Conservation (phyloP, 768 basidiomycete species). For the Neoboletus subvelutipes region DNA sequence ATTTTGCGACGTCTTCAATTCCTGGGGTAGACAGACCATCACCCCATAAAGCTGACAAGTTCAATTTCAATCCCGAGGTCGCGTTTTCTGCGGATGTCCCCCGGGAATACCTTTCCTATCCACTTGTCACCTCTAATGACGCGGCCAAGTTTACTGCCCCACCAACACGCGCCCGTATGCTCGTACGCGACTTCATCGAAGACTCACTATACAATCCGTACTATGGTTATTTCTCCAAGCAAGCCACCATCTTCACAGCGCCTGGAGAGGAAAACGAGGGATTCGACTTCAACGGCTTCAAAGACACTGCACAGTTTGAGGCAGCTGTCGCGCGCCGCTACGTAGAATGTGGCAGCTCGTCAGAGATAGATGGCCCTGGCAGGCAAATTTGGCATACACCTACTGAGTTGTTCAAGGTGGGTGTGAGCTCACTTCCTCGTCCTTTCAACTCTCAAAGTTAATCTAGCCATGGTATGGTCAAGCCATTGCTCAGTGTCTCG, state of each 20-base stretch:
- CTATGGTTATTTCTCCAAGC: conserved; percentile 96
- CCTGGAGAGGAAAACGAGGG: conserved; percentile 39
- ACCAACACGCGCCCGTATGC: conserved; percentile 86
- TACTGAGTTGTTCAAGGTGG: conserved; percentile 93
- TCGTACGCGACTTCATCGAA: conserved; percentile 94
- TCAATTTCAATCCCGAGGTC: conserved; percentile 73
- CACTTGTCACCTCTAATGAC: conserved; percentile 68
- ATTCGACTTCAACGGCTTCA: conserved; percentile 69
- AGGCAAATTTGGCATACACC: conserved; percentile 98
- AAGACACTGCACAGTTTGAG: conserved; percentile 75
- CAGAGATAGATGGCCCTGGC: conserved; percentile 64
- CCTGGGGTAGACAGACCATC: conserved; percentile 13
- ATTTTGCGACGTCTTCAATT: conserved; percentile 23
- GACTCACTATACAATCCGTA: conserved; percentile 95
- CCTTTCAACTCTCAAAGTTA: conserved; percentile 8
- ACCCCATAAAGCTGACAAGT: conserved; percentile 32
- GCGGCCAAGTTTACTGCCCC: conserved; percentile 56
- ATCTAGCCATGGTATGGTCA: conserved; percentile 90
- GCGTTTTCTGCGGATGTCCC: conserved; percentile 49
- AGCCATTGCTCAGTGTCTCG: conserved; percentile 84
- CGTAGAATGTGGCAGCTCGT: conserved; percentile 61
- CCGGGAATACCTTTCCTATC: conserved; percentile 48
- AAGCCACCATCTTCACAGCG: conserved; percentile 84
- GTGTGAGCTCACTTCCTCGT: background rate
- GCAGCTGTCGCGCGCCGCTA: conserved; percentile 78